A percentile compares a stretch with the other conserved stretches of the same genome.
Conservation (phyloP, 768 basidiomycete species). For the Leucocoprinus birnbaumii region DNA sequence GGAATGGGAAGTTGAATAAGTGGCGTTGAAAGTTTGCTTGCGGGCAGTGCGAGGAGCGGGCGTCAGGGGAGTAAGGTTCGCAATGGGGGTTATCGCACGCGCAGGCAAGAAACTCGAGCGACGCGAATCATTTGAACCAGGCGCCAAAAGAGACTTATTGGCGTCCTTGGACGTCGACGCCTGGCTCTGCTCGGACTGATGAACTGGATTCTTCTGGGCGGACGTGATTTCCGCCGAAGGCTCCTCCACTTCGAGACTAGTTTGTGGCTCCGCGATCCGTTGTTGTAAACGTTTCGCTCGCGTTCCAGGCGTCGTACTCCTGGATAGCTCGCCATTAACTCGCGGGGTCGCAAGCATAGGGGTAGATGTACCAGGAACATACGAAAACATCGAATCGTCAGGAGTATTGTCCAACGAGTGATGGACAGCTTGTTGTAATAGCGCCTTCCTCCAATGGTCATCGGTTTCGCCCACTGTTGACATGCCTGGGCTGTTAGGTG, state of each 20-base stretch:
- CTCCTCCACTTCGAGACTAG: conserved; percentile 31
- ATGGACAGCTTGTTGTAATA: conserved; percentile 76
- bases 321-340: conserved; percentile 12
- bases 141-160: conserved; percentile 25
- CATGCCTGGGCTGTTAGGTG: conserved; percentile 58
- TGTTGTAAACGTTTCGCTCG: conserved; percentile 21
- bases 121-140: conserved; percentile 24
- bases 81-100: conserved; percentile 65
- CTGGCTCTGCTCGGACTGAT: conserved; percentile 25
- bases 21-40: conserved; percentile 41
- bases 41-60: conserved; percentile 51
- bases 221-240: conserved; percentile 10
- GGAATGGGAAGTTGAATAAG: conserved; percentile 59
- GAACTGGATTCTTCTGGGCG: conserved; percentile 19
- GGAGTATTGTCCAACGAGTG: conserved; percentile 65
- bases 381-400: conserved; percentile 44
- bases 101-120: conserved; percentile 44
- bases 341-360: conserved; percentile 33
- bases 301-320: conserved; percentile 18
- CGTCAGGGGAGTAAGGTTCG: conserved; percentile 56
- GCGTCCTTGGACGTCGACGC: conserved; percentile 21
- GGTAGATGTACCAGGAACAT: conserved; percentile 33
- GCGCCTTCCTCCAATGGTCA: conserved; percentile 71
- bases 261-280: conserved; percentile 41
- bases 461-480: conserved; percentile 51